Conservation (phyloP, 805 yeast genomes). For the Kodamaea hsintzibuensis region DNA sequence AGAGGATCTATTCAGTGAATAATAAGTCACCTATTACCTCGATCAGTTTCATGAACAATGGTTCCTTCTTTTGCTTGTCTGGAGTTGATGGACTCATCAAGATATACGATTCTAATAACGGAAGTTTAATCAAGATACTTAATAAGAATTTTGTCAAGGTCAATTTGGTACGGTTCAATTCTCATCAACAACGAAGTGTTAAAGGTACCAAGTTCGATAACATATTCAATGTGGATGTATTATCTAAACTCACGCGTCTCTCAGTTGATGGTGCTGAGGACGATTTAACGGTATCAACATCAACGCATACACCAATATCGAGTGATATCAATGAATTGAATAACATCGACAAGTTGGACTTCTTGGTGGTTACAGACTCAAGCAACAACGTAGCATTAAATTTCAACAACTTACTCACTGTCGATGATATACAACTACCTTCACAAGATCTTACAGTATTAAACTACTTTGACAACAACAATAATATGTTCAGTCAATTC, state of each 20-base stretch:
- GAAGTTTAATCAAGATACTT: slow-evolving; percentile 35
- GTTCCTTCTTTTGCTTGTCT: slow-evolving; percentile 43
- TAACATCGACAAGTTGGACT: slow-evolving; percentile 19
- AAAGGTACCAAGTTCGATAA: slow-evolving; percentile 15
- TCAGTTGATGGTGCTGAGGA: slow-evolving; percentile 13
- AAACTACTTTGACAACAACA: slow-evolving; percentile 20
- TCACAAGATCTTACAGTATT: slow-evolving; percentile 12
- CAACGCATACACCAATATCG: slow-evolving; percentile 8
- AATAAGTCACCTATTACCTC: slow-evolving; percentile 33
- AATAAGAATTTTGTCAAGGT: slow-evolving; percentile 19
- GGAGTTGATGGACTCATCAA: slow-evolving; percentile 46
- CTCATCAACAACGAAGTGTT: slow-evolving; percentile 1
- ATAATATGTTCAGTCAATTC: slow-evolving; percentile 28
- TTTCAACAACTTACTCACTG: slow-evolving; percentile 32
- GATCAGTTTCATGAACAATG: slow-evolving; percentile 35
- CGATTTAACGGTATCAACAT: background rate
- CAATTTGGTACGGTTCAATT: slow-evolving; percentile 21
- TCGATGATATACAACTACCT: slow-evolving; percentile 26
- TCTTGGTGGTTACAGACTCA: slow-evolving; percentile 24
- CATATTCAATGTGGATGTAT: slow-evolving; percentile 29
- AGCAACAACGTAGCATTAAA: slow-evolving; percentile 26
- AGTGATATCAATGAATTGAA: slow-evolving; percentile 12
- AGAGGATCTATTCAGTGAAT: slow-evolving; percentile 50
- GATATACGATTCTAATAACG: slow-evolving; percentile 48
- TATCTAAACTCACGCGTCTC: slow-evolving; percentile 38